phyloP scores from a whole-genome alignment of 1,139 yeast genomes.

The Suhomyces terraborum region DNA sequence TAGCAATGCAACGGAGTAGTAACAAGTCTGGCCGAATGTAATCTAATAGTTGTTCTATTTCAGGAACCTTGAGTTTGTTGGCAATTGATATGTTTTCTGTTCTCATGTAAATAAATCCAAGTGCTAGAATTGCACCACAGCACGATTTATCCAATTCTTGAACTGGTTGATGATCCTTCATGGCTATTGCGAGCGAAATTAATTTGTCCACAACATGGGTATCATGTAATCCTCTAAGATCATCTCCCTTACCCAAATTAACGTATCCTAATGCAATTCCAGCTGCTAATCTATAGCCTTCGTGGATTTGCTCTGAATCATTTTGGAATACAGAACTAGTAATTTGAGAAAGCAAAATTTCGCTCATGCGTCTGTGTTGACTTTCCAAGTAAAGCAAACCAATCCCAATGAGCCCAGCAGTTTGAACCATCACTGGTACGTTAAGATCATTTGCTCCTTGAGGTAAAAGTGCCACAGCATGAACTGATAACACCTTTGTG shows the following conservation, averaged over 20 bases:
- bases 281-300: conserved; percentile 84
- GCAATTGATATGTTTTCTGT: conserved; percentile 67
- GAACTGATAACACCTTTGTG: conserved; percentile 90
- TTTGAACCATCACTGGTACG: conserved; percentile 80
- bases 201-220: conserved; percentile 70
- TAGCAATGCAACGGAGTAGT: conserved; percentile 67
- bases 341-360: conserved; percentile 69
- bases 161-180: conserved; percentile 68
- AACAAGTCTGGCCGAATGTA: conserved; percentile 81
- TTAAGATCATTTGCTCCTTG: conserved; percentile 88
- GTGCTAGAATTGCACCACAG: conserved; percentile 79
- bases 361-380: conserved; percentile 87
- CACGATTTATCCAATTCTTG: conserved; percentile 72
- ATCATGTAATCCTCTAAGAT: conserved; percentile 63
- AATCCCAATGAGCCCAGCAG: conserved; percentile 89
- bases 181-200: conserved; percentile 58
- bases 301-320: conserved; percentile 61
- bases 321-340: conserved; percentile 58
- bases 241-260: conserved; percentile 78
- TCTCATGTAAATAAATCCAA: conserved; percentile 71
- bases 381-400: conserved; percentile 80
- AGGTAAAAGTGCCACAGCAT: conserved; percentile 88
- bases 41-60: conserved; percentile 60
- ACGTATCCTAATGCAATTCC: conserved; percentile 87
- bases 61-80: conserved; percentile 62